A percentile compares a stretch with the other conserved stretches of the same genome.
These are phyloP conservation scores for Acrocalymma vagum DNA, from an alignment of 2,329 filamentous ascomycete genomes.

Conservation along the genomic window DNA sequence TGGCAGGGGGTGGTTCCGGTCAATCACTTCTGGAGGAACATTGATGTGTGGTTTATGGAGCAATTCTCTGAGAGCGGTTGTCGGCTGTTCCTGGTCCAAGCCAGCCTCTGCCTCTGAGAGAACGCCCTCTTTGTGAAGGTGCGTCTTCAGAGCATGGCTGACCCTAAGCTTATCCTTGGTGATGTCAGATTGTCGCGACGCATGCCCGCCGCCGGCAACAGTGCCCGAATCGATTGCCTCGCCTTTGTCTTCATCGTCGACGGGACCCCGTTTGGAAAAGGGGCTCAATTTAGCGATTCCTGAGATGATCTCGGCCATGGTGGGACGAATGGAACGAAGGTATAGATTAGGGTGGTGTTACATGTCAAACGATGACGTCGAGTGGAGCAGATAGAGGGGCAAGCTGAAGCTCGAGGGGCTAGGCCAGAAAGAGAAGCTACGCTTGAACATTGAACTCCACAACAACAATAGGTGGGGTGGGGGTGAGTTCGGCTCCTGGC, in stretches of 20 bases:
- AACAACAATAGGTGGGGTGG: too few species aligned
- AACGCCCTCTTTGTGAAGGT: constrained; percentile 63
- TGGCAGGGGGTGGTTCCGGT: constrained; percentile 68
- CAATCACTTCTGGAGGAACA: constrained; percentile 63
- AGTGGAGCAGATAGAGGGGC: constrained; percentile 8
- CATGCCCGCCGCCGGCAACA: constrained; percentile 68
- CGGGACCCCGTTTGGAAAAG: constrained; percentile 33
- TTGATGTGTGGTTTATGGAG: constrained; percentile 66
- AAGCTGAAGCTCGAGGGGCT: too few species aligned
- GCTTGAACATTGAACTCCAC: too few species aligned
- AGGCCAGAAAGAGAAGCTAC: too few species aligned
- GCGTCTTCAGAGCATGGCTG: constrained; percentile 65
- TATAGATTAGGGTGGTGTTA: constrained; percentile 2
- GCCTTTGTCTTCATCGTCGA: constrained; percentile 62
- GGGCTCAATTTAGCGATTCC: constrained; percentile 43
- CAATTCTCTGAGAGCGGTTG: constrained; percentile 58
- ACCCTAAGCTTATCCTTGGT: constrained; percentile 65
- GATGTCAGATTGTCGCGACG: constrained; percentile 56
- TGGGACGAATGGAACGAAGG: too few species aligned
- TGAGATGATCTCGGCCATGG: constrained; percentile 44
- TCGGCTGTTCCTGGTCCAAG: constrained; percentile 55
- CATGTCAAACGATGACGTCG: constrained; percentile 13
- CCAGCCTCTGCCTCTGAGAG: constrained; percentile 59
- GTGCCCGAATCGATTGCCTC: constrained; percentile 59
- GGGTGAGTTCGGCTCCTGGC: too few species aligned